These are phyloP conservation scores for Botrytis paeoniae DNA, from an alignment of 2,329 filamentous ascomycete species.

Conservation along the genomic window DNA sequence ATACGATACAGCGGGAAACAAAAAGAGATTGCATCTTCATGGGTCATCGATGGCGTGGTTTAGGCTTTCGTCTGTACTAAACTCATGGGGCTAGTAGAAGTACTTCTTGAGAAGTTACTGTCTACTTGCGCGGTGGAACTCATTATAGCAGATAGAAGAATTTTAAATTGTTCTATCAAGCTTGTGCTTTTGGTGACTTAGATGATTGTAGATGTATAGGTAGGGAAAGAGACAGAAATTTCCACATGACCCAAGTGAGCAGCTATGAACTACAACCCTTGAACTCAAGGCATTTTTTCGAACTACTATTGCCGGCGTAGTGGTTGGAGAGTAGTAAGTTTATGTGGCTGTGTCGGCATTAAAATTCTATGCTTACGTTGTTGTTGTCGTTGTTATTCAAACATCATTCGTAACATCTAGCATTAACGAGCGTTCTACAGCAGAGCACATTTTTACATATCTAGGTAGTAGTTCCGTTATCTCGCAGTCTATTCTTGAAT, in stretches of 20 bases:
- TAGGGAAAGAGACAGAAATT: background rate
- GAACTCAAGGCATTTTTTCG: background rate
- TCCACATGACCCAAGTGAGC: background rate
- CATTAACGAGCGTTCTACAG: background rate
- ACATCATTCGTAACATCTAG: background rate
- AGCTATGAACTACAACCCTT: background rate
- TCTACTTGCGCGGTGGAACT: background rate
- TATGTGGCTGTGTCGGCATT: background rate
- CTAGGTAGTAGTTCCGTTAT: background rate
- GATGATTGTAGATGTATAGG: background rate
- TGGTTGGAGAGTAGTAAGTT: background rate
- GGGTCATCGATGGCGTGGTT: background rate
- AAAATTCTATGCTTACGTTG: background rate
- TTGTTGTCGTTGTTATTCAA: background rate
- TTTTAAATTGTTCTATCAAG: background rate
- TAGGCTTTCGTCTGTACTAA: conserved; percentile 4
- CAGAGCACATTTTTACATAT: background rate
- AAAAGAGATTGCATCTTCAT: background rate
- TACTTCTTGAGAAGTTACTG: background rate
- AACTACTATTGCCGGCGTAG: background rate
- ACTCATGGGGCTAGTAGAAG: background rate
- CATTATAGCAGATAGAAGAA: background rate
- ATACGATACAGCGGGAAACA: conserved; percentile 4
- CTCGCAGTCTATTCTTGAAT: rapidly evolving
- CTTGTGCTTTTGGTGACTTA: background rate